These are phyloP conservation scores for Colletotrichum sp. DNA, from an alignment of 2,329 filamentous ascomycete species.

Conservation along the genomic window DNA sequence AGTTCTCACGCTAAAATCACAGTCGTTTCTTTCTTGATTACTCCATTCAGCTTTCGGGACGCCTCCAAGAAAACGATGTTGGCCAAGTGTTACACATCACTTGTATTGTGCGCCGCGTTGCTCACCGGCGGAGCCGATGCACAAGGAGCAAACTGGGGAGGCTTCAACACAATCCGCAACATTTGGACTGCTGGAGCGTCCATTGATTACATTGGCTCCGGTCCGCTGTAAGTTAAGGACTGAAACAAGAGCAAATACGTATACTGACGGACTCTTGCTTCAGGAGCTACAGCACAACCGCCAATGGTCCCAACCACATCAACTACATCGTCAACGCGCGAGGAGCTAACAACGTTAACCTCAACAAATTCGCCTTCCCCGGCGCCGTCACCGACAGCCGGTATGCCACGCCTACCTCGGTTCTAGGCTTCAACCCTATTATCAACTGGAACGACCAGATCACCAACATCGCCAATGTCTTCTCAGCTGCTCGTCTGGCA, in stretches of 20 bases:
- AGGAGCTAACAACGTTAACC: neutral
- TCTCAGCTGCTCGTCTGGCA: neutral
- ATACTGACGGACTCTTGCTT: neutral
- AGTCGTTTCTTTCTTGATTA: neutral
- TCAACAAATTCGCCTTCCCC: neutral
- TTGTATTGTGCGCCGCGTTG: neutral
- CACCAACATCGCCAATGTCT: neutral
- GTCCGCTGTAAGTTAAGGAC: neutral
- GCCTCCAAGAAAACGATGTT: neutral
- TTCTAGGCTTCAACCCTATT: neutral
- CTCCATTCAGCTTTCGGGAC: neutral
- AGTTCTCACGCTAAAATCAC: neutral
- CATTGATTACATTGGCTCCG: neutral
- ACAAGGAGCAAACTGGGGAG: neutral
- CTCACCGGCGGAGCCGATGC: neutral
- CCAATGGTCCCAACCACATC: neutral
- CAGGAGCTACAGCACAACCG: neutral
- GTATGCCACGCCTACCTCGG: neutral
- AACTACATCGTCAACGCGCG: neutral
- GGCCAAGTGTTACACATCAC: neutral
- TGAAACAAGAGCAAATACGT: accelerated
- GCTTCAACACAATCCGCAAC: neutral
- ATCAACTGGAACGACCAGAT: slow-evolving; percentile 2
- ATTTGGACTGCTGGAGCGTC: neutral
- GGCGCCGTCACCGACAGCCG: neutral